These are phyloP conservation scores for Mucor lusitanicus DNA, from an alignment of 371 early-diverging fungal species.

Conservation along the genomic window DNA sequence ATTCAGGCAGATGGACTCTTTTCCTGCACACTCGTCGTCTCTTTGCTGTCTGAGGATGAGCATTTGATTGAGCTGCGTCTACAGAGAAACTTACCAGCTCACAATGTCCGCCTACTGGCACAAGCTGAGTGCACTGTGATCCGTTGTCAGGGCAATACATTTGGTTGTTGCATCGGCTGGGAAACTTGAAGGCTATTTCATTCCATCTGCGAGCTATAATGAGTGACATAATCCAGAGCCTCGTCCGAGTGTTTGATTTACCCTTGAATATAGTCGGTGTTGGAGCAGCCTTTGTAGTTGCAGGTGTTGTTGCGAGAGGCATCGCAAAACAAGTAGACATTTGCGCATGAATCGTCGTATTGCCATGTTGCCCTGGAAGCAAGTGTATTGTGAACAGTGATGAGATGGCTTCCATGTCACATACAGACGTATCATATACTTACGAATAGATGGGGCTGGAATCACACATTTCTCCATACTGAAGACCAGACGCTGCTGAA, in stretches of 20 bases:
- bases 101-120: conserved; percentile 31
- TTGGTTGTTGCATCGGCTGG: conserved; percentile 29
- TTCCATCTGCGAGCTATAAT: conserved; percentile 31
- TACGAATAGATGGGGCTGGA: conserved; percentile 38
- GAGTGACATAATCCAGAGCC: not conserved
- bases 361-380: conserved; percentile 27
- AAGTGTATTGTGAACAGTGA: not conserved
- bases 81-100: conserved; percentile 19
- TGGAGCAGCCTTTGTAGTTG: conserved; percentile 44
- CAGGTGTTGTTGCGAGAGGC: conserved; percentile 29
- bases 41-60: conserved; percentile 30
- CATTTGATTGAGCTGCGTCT: no score
- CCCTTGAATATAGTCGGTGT: conserved; percentile 45
- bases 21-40: conserved; percentile 47
- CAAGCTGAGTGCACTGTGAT: conserved; percentile 28
- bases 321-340: conserved; percentile 37
- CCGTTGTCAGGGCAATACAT: conserved; percentile 47
- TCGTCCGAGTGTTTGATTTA: conserved; percentile 6
- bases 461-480: conserved; percentile 35
- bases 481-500: conserved; percentile 9
- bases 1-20: conserved; percentile 44
- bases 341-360: conserved; percentile 45
- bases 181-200: conserved; percentile 22
- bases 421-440: not conserved
- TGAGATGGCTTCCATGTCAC: not conserved